Conservation (phyloP, 2,329 filamentous ascomycete species). For the Rugonectria rugulosa region DNA sequence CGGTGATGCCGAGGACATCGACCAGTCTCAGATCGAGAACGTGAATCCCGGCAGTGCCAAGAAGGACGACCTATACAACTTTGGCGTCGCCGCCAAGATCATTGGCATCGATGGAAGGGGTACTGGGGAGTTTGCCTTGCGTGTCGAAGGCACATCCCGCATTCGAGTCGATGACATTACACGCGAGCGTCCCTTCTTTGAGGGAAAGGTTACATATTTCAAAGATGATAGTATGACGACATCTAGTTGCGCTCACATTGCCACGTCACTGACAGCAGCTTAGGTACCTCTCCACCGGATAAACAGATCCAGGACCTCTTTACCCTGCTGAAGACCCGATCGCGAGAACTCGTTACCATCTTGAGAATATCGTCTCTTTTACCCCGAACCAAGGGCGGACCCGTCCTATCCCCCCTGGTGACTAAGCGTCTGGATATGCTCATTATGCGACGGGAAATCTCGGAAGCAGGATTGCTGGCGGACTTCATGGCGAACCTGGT, state of each 20-base stretch:
- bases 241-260: not conserved
- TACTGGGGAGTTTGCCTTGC: conserved; percentile 78
- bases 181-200: conserved; percentile 85
- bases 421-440: conserved; percentile 86
- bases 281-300: conserved; percentile 52
- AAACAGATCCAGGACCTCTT: conserved; percentile 75
- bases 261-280: conserved; percentile 10
- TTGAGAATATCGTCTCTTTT: conserved; percentile 87
- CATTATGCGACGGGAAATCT: conserved; percentile 81
- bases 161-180: conserved; percentile 71
- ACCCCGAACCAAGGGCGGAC: conserved; percentile 69
- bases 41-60: conserved; percentile 66
- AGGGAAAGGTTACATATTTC: conserved; percentile 77
- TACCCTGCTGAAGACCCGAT: conserved; percentile 80
- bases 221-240: conserved; percentile 69
- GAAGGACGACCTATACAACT: conserved; percentile 80
- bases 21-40: conserved; percentile 51
- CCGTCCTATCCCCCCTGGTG: conserved; percentile 80
- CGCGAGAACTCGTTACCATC: conserved; percentile 84
- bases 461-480: conserved; percentile 84
- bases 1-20: conserved; percentile 65
- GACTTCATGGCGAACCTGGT: conserved; percentile 98
- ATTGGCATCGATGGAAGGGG: conserved; percentile 78
- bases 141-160: conserved; percentile 85
- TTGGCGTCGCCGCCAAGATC: conserved; percentile 83